These are phyloP conservation scores for Suillus fuscotomentosus DNA, from an alignment of 768 basidiomycete species.

Conservation along the genomic window DNA sequence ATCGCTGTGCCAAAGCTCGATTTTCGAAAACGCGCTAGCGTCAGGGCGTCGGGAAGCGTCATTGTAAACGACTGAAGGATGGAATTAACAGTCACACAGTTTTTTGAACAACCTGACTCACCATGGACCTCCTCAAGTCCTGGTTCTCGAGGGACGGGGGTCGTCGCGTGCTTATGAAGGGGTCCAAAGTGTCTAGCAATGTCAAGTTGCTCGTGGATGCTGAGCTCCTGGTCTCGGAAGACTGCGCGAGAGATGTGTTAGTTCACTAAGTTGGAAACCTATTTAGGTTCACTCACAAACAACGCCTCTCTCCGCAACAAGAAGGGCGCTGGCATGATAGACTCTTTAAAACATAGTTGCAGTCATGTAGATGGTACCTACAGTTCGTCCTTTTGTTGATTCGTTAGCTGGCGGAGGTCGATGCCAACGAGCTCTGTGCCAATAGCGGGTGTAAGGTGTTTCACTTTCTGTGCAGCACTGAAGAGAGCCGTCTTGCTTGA, in stretches of 20 bases:
- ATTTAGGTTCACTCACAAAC: conserved; percentile 51
- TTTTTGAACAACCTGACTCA: conserved; percentile 25
- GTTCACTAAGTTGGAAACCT: not conserved
- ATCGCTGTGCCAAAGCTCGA: conserved; percentile 83
- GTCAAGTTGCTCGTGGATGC: conserved; percentile 68
- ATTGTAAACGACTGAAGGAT: conserved; percentile 61
- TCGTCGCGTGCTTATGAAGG: conserved; percentile 82
- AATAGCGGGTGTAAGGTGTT: conserved; percentile 66
- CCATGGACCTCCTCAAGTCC: conserved; percentile 79
- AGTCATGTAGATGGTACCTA: conserved; percentile 30
- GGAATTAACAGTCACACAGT: conserved; percentile 6
- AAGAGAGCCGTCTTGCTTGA: conserved; percentile 65
- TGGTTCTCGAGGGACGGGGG: conserved; percentile 65
- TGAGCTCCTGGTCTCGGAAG: conserved; percentile 72
- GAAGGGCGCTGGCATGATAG: conserved; percentile 49
- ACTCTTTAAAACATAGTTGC: conserved; percentile 10
- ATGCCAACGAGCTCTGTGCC: conserved; percentile 75
- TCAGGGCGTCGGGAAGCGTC: conserved; percentile 64
- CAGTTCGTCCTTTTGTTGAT: conserved; percentile 78
- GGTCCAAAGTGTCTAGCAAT: conserved; percentile 71
- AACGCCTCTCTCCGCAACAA: conserved; percentile 74
- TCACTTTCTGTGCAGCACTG: conserved; percentile 62
- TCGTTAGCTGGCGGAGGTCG: conserved; percentile 67
- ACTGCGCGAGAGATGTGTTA: conserved; percentile 39
- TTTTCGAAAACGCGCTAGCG: conserved; percentile 61